Conservation (phyloP, 352 stramenopile genomes). For the Phytophthora idaei region DNA sequence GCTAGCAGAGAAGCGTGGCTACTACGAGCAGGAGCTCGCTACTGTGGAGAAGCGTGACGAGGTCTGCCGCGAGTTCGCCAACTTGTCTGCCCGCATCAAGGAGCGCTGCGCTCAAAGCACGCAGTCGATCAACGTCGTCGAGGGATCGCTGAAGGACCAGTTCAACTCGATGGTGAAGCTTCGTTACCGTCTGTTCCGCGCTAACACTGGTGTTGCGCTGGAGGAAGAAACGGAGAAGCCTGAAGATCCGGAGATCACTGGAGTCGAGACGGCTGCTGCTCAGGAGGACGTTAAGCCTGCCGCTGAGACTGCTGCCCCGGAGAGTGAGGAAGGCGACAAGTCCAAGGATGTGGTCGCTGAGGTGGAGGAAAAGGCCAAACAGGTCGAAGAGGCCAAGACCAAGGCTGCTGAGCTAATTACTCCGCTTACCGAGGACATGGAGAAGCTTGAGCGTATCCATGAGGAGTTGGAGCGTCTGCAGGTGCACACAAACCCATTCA, state of each 20-base stretch:
- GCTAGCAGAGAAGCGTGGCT: slow-evolving; percentile 73
- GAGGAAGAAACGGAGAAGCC: slow-evolving; percentile 46
- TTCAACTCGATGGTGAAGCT: slow-evolving; percentile 82
- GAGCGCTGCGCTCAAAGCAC: slow-evolving; percentile 76
- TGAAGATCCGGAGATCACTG: slow-evolving; percentile 42
- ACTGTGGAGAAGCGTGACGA: slow-evolving; percentile 82
- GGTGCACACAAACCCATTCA: slow-evolving; percentile 91
- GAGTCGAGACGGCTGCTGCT: slow-evolving; percentile 27
- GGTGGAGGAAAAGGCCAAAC: slow-evolving; percentile 20
- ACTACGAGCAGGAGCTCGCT: slow-evolving; percentile 76
- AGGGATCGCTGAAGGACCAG: slow-evolving; percentile 78
- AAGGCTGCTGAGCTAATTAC: slow-evolving; percentile 42
- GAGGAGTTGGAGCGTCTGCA: slow-evolving; percentile 81
- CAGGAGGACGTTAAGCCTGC: slow-evolving; percentile 19
- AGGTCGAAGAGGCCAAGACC: slow-evolving; percentile 35
- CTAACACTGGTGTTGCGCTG: slow-evolving; percentile 50
- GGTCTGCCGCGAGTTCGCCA: slow-evolving; percentile 77
- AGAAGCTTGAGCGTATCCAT: slow-evolving; percentile 83
- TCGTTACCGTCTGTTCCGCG: slow-evolving; percentile 70
- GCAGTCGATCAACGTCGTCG: slow-evolving; percentile 79
- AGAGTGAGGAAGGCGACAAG: slow-evolving; percentile 41
- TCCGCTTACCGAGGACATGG: slow-evolving; percentile 78
- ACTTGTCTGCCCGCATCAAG: slow-evolving; percentile 75
- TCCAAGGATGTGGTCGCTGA: slow-evolving; percentile 18
- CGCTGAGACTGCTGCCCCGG: slow-evolving; percentile 23